Evolutionary conservation across 495 filamentous ascomycete genomes (phyloP), one percentile per base, ranked within the genome.

Genomic region (Amphirosellinia nigrospora): DNA sequence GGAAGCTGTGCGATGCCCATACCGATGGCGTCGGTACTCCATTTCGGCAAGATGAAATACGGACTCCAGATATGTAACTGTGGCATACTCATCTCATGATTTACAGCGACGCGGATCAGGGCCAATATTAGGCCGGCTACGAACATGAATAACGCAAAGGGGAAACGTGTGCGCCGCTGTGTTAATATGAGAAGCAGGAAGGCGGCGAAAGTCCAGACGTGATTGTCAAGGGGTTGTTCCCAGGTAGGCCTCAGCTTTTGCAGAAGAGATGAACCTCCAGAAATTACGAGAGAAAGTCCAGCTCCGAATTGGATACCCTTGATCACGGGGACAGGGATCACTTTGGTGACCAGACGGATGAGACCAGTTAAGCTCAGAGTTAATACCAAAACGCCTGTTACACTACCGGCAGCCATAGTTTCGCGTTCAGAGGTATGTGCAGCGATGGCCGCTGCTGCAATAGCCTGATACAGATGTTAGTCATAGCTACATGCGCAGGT

Each of bases 241-340:
- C 88, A 92, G 6, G 81, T 81, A 60, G 72, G 71, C 46, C 66
- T 55, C 13, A 93, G 82, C 4, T 87, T 84, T 21, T 82, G 78
- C 10, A 93, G 85, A 43, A 94, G 81, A 65, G 84, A 84, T 3
- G 81, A 77, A n/a, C 91, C 91, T 9, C 93, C 91, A 28, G 91
- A 90, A 63, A 95, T 87, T 52, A 92, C 84, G 15, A 98, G 86
- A 15, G 89, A 90, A 30, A 98, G 81, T 0, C 94, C 95, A 4
- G 95, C 94, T 30, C 94, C 95, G 56, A 97, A 88, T 79, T 98
- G 95, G 74, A 98, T 97, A 13, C 95, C 95, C 76, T 96, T 97
- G 65, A 98, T 88, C 4, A 98, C 89, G 4, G 94, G 93, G 21
- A 92, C 86, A 1, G 95, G 95, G 30, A 97, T 91, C 9, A 87